Base-by-base conservation (phyloP, 2,329 filamentous ascomycete genomes). In the Aspergillus costaricaensis region DNA sequence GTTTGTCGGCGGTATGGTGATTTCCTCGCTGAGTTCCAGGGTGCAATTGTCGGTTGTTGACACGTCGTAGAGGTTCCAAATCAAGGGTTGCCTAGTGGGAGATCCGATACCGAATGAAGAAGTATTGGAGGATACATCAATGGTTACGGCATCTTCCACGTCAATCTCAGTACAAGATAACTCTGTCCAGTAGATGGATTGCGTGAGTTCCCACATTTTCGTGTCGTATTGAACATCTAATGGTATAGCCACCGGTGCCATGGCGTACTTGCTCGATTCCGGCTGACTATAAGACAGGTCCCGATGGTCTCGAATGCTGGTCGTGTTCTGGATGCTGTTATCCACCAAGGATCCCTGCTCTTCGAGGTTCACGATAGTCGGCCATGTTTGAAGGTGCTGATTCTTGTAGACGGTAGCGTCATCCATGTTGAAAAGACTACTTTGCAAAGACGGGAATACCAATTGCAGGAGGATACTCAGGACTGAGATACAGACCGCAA, bases 171-270 rank as follows among this genome's bases (percentile, higher is more conserved):
- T 27, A 36, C 57, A 59, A 8, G 52, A 56, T 19, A 56, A 25
- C n/a, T 59, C 51, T 7, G 57, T 19, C 57, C 57, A 59, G 19
- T 59, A 59, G 17, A 59, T 44, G 10, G 57, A 50, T 21, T 59
- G 57, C 5, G 53, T 59, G 14, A 59, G 32, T 36, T 50, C 54
- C 57, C 51, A 56, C 57, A 38, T 21, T n/a, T 55, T 49, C 9
- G 51, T 55, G 21, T 59, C 52, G 9, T 54, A 55, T 21, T 54
- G 36, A 12, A 47, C 8, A 44, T 50, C 48, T 52, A 52, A 56
- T 8, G 52, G 38, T 41, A 55, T 59, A 19, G 38, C n/a, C 4
- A 59, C 57, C 8, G 57, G 57, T 7, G 57, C 50, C 41, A 59
- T 59, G 3, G 51, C 52, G 30, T 59, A 59, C 38, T 44, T 55